Evolutionary conservation across 2,329 filamentous ascomycete genomes (phyloP), one percentile per base, ranked within the genome.

Genomic region (Aspergillus fumigatus): DNA sequence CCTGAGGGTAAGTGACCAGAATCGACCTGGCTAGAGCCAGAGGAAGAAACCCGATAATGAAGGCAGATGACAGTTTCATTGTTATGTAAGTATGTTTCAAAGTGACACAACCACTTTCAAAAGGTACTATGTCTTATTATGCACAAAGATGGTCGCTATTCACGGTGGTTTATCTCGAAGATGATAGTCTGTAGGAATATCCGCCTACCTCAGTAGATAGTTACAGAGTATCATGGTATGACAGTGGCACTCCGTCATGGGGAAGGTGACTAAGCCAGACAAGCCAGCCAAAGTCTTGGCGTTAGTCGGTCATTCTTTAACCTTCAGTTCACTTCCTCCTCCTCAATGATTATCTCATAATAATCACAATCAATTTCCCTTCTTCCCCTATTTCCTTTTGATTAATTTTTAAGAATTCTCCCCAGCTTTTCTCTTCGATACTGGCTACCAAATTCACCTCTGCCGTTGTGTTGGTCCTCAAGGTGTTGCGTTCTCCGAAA

Each of bases 1-100:
- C 80, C 52, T 86, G 78, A 25, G 88, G 85, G 70, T 91, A 96
- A 68, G 83, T 90, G 67, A 97, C 81, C 65, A 97, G 86, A 61
- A 95, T 85, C 38, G 85, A 84, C 73, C 90, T 90, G 69, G 88
- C 87, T 65, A 89, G 81, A 59, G 84, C 85, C 58, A 85, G 71
- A 29, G 81, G 80, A 60, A 84, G 79, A 52, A 88, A 77, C 59
- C 84, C 77, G 53, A 86, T 75, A 45, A 88, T 75, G 51, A 85
- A 73, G 53, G 84, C 75, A 60, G 83, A 70, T 64, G 88, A 71
- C 65, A 87, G 76, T 76, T 83, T 89, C 90, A 93, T 94, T 23
- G 21, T 47, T 23, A 47, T 14, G 8, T 5, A 17, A 47, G 23
- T 47, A 23, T 23, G 14, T 3, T 45, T 10, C 10, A 4, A 10